Base-by-base conservation (phyloP, 164 flowering plant genomes). In the Chloranthus sessilifolius region DNA sequence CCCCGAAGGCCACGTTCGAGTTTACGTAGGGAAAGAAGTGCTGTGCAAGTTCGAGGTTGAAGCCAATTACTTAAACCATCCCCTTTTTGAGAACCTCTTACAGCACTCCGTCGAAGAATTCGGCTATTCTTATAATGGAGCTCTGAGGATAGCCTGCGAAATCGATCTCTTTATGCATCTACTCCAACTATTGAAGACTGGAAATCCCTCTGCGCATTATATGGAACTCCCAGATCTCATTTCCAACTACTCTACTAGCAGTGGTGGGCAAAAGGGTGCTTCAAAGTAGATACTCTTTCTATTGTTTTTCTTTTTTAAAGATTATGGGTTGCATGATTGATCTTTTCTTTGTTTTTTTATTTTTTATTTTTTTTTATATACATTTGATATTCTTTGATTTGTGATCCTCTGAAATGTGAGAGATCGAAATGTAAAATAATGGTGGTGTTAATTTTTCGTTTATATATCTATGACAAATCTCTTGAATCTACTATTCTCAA, bases 141-240 rank as follows among this genome's bases (percentile, higher is more conserved):
- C 72, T 11, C 52, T 71, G 4, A 57, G 72, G 65, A 71, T 67
- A 20, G 76, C 72, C 3, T 67, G 72, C 27, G 76, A 71, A 43
- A 47, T 58, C 10, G 64, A 67, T 36, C 43, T 67, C 31, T 71
- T 67, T 28, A 55, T 50, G 14, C 45, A 60, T 46, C 62, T 71
- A 17, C 15, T 71, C 1, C 54, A 61, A 12, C 69, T 71, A 34
- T 60, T 71, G 29, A 60, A 57, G 40, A 60, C 47, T 26, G 46
- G 66, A 25, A 67, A 71, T 30, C 72, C 67, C 0, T 24, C 56
- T 3, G 72, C 67, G 1, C 76, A 71, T 53, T 71, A 67, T 62
- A 60, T 67, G 64, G 55, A 71, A 2, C 58, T 71, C 19, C 51
- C 53, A 8, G 69, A 71, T 47, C 64, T 71, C 23, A 47, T 71